phyloP scores from a whole-genome alignment of 768 basidiomycete genomes.

The Mycena leptocephala region DNA sequence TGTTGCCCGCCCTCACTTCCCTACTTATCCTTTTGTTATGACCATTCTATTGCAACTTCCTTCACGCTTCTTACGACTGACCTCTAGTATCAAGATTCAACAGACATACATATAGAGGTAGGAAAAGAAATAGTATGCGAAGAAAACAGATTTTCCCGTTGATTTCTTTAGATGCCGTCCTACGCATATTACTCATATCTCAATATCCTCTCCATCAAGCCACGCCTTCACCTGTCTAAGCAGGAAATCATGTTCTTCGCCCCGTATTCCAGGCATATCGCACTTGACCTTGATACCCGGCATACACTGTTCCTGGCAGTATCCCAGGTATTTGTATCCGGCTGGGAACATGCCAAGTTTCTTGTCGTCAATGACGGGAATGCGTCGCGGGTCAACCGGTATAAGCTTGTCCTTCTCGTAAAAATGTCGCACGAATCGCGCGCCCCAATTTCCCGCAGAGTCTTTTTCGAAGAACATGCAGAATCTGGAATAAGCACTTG shows the following conservation, averaged over 20 bases:
- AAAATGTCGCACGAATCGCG: slow-evolving; percentile 42
- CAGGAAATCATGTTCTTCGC: slow-evolving; percentile 38
- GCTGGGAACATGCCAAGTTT: slow-evolving; percentile 32
- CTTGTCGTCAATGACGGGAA: slow-evolving; percentile 39
- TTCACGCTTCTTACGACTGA: too few species aligned
- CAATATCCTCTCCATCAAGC: slow-evolving; percentile 37
- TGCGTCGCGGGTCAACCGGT: slow-evolving; percentile 36
- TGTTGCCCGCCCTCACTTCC: too few species aligned
- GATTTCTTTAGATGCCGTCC: too few species aligned
- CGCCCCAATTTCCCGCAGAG: slow-evolving; percentile 31
- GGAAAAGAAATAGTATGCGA: too few species aligned
- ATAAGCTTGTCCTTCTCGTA: slow-evolving; percentile 45
- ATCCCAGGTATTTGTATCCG: slow-evolving; percentile 40
- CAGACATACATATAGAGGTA: too few species aligned
- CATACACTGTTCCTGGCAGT: slow-evolving; percentile 42
- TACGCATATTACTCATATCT: slow-evolving; percentile 23
- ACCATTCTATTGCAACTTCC: too few species aligned
- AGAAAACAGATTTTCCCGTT: too few species aligned
- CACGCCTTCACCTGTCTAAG: slow-evolving; percentile 38
- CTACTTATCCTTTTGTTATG: too few species aligned
- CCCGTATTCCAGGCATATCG: slow-evolving; percentile 41
- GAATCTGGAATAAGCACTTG: slow-evolving; percentile 18
- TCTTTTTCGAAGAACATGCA: slow-evolving; percentile 43
- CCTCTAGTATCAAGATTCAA: too few species aligned
- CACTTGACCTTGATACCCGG: slow-evolving; percentile 39